phyloP scores from a whole-genome alignment of 2,329 filamentous ascomycete genomes.

The Fusarium staphyleae region DNA sequence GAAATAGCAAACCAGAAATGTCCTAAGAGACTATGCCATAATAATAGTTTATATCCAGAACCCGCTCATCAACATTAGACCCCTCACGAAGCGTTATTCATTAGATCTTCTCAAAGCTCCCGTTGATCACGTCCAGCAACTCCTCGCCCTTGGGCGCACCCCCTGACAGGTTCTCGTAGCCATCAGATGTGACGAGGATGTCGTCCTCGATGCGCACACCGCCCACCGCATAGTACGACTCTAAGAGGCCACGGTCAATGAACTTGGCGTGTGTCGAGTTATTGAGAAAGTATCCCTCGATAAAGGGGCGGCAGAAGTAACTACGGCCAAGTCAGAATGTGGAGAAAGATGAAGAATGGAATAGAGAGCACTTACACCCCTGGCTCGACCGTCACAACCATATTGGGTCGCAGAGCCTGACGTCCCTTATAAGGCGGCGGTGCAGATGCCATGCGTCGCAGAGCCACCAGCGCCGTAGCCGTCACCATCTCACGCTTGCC shows the following conservation, averaged over 20 bases:
- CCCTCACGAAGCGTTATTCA: neutral
- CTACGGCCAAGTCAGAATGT: slow-evolving; percentile 46
- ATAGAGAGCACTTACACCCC: slow-evolving; percentile 61
- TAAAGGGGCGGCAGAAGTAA: slow-evolving; percentile 78
- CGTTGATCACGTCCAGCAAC: slow-evolving; percentile 68
- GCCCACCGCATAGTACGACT: slow-evolving; percentile 77
- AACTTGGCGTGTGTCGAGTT: slow-evolving; percentile 65
- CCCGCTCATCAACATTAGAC: neutral
- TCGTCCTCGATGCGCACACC: slow-evolving; percentile 95
- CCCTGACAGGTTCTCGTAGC: slow-evolving; percentile 83
- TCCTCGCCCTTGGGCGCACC: slow-evolving; percentile 76
- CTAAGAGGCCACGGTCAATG: slow-evolving; percentile 70
- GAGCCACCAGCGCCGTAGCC: slow-evolving; percentile 44
- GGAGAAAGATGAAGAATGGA: neutral
- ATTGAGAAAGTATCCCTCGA: slow-evolving; percentile 72
- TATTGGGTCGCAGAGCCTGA: slow-evolving; percentile 62
- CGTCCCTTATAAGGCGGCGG: slow-evolving; percentile 44
- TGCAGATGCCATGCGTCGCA: slow-evolving; percentile 38
- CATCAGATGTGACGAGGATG: slow-evolving; percentile 77
- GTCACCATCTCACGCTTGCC: slow-evolving; percentile 54
- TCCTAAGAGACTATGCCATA: neutral
- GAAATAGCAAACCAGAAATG: neutral
- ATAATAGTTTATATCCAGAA: neutral
- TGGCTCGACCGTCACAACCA: slow-evolving; percentile 82
- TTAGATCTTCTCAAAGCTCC: slow-evolving; percentile 41